Base-by-base conservation (phyloP, 2,329 filamentous ascomycete genomes). In the Trichophyton simii region DNA sequence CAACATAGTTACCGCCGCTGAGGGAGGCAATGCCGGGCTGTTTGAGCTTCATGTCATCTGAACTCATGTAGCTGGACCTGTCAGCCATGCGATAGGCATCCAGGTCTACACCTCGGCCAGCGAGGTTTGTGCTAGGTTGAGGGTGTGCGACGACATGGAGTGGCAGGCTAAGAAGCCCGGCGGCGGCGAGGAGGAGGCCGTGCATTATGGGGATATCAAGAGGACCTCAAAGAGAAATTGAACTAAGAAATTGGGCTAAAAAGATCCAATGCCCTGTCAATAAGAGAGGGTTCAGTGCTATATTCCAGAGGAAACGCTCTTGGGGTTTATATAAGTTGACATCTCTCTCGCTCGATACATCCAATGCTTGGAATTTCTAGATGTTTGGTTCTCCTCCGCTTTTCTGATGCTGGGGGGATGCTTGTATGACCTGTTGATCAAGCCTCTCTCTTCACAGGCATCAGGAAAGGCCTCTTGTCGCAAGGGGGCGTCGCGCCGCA, bases 81-180 rank as follows among this genome's bases (percentile, higher is more conserved):
- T 25, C 15, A 38, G 54, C 11, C 38, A 64, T 13, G 22, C 63
- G 63, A 55, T 55, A 64, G 31, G 57, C 58, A 42, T 64, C 31
- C 25, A 64, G 18, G 36, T 64, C 63, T 48, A 64, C 60, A 4
- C 52, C 58, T 36, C 28, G 52, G 28, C 28, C 13, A 55, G 52
- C 28, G 28, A 55, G 52, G 31, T 15, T 28, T 20, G 52, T 55
- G 52, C 52, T 36, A 11, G 52, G 62, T 41, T 61, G 55, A 50
- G 62, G 62, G 18, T 63, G 62, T n/a, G 55, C 62, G 31, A 58
- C 15, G 18, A 57, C 62, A 44, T 44, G 62, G 44, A 63, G 57
- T n/a, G 62, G 60, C 46, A 63, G 62, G 59, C 55, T 61, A 25
- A 63, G 62, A 34, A 63, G 59, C 60, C 62, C 62, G 55, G 61